Evolutionary conservation across 2,329 filamentous ascomycete genomes (phyloP), one percentile per base, ranked within the genome.

Genomic region (Pseudopyrenochaeta lycopersici): DNA sequence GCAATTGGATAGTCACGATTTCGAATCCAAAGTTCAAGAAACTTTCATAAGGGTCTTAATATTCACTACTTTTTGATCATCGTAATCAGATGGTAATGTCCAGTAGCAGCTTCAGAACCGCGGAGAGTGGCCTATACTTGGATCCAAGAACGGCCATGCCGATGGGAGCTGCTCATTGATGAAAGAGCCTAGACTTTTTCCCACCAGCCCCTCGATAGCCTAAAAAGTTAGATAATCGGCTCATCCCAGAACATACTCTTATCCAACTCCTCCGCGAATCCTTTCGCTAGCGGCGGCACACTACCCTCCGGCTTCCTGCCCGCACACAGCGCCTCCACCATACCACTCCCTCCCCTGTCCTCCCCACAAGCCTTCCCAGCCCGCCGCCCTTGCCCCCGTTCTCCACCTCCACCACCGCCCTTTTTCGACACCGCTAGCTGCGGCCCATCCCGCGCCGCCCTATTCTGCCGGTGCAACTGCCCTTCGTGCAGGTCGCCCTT

Each of bases 401-500:
- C 49, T 2, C 35, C 30, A 41, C 41, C 52, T 15, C 38, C 15
- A 23, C 49, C 56, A 17, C 41, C 40, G 4, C 17, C 54, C 40
- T 29, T 49, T 30, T 9, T 12, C 44, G 21, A 38, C 46, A 21
- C 52, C 45, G 5, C 38, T 21, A 21, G 17, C 42, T 11, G 36
- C n/a, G 18, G 39, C 15, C 15, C 40, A 30, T 41, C 49, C 36
- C 35, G 50, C 6, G 67, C 72, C 10, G 59, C 68, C 39, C 71
- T 29, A 46, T 75, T 74, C 50, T 55, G 54, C n/a, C 72, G 64
- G 61, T 74, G 70, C 53, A 75, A 41, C 53, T 68, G 64, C 1
- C 72, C 72, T 7, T 66, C 70, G 42, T 75, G 72, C 39, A 75
- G 41, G 47, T 73, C 66, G n/a, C 67, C 71, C 59, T 75, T 74